phyloP scores from a whole-genome alignment of 2,329 filamentous ascomycete genomes.

The Nigrospora sphaerica region DNA sequence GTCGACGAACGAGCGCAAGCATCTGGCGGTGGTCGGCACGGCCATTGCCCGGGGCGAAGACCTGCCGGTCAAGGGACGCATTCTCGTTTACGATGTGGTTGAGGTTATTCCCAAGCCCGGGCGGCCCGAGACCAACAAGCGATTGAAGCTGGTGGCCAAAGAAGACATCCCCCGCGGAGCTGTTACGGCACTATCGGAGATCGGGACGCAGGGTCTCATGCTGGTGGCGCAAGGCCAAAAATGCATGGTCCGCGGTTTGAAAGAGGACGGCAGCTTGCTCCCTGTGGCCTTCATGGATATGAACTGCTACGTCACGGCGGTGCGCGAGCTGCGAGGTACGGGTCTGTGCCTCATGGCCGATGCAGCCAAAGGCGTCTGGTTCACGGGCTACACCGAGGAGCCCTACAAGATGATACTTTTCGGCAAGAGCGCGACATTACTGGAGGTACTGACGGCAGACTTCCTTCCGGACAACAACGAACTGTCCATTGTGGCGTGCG shows the following conservation, averaged over 20 bases:
- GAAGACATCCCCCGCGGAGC: conserved; percentile 90
- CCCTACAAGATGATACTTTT: conserved; percentile 93
- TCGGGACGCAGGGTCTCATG: conserved; percentile 82
- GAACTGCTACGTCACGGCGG: conserved; percentile 84
- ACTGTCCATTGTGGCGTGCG: conserved; percentile 74
- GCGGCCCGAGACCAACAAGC: conserved; percentile 76
- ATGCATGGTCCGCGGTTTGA: conserved; percentile 91
- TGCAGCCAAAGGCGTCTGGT: conserved; percentile 90
- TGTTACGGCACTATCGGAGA: conserved; percentile 77
- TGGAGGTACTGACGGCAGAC: conserved; percentile 77
- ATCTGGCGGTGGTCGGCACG: conserved; percentile 79
- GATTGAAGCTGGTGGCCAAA: conserved; percentile 76
- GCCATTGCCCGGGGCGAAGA: conserved; percentile 86
- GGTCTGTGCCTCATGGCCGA: conserved; percentile 85
- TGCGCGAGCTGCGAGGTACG: conserved; percentile 75
- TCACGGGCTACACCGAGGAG: conserved; percentile 92
- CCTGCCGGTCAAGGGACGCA: conserved; percentile 72
- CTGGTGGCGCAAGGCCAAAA: conserved; percentile 92
- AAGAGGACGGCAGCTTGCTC: conserved; percentile 86
- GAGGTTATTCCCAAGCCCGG: conserved; percentile 85
- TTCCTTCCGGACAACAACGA: conserved; percentile 82
- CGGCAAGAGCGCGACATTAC: conserved; percentile 71
- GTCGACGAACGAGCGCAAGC: conserved; percentile 76
- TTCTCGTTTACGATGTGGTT: conserved; percentile 89
- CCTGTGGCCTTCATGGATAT: conserved; percentile 98